A percentile compares a stretch with the other conserved stretches of the same genome.
These are phyloP conservation scores for Myrmaecium sp. DNA, from an alignment of 2,329 filamentous ascomycete genomes.

Conservation along the genomic window DNA sequence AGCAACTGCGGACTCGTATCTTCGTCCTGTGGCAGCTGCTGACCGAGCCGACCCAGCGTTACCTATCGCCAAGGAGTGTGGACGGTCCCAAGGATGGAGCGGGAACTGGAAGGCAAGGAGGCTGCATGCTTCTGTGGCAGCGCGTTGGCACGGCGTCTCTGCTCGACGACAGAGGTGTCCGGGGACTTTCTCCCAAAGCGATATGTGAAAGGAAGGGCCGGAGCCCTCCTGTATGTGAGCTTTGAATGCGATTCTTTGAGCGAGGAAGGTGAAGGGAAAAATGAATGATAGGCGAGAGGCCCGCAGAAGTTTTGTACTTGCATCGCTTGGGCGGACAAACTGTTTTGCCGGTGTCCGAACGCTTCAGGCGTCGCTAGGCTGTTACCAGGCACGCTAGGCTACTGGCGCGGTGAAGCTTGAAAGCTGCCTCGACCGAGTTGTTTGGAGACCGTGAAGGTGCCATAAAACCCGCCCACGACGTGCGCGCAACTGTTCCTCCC, in stretches of 20 bases:
- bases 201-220: slow-evolving; percentile 22
- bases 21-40: slow-evolving; percentile 4
- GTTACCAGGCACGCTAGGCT: slow-evolving; percentile 6
- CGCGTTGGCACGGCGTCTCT: slow-evolving; percentile 80
- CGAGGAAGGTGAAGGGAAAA: slow-evolving; percentile 57
- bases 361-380: slow-evolving; percentile 16
- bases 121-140: slow-evolving; percentile 98
- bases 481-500: slow-evolving; percentile 1
- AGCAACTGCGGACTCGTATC: slow-evolving; percentile 9
- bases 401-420: background rate
- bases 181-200: slow-evolving; percentile 99
- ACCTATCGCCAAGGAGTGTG: slow-evolving; percentile 38
- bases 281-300: slow-evolving; percentile 1
- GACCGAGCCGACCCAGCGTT: slow-evolving; percentile 1
- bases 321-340: slow-evolving; percentile 6
- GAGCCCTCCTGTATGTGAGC: slow-evolving; percentile 67
- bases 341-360: slow-evolving; percentile 8
- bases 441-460: no score
- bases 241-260: slow-evolving; percentile 99
- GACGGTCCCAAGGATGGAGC: slow-evolving; percentile 33
- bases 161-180: slow-evolving; percentile 52
- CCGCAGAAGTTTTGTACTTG: slow-evolving; percentile 1
- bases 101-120: slow-evolving; percentile 32
- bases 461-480: background rate
- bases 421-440: slow-evolving; percentile 3